Conservation (phyloP, 805 yeast species). For the Myxozyma udenii region DNA sequence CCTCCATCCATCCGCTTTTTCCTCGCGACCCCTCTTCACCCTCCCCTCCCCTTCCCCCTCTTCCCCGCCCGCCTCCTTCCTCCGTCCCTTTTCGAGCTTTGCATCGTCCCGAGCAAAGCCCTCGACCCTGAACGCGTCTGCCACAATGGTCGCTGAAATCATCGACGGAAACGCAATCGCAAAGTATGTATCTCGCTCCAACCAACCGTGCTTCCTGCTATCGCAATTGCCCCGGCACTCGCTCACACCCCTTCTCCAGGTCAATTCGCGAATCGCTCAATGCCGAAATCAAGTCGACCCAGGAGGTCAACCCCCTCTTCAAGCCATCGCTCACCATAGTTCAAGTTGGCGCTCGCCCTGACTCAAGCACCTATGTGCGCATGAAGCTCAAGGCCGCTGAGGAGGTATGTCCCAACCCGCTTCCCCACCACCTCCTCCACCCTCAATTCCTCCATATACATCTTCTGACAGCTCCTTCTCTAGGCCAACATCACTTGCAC, state of each 20-base stretch:
- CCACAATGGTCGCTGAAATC: slow-evolving; percentile 37
- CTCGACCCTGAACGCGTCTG: not conserved
- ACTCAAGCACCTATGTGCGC: slow-evolving; percentile 84
- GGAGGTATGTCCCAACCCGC: slow-evolving; percentile 40
- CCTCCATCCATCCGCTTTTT: too few species aligned
- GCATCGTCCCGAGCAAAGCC: not conserved
- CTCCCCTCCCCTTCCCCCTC: too few species aligned
- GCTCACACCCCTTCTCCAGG: slow-evolving; percentile 5
- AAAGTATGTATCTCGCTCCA: slow-evolving; percentile 35
- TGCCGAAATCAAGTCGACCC: slow-evolving; percentile 48
- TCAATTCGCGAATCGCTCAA: slow-evolving; percentile 52
- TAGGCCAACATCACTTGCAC: slow-evolving; percentile 67
- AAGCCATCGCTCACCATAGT: slow-evolving; percentile 75
- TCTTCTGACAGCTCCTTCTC: not conserved
- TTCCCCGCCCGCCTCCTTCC: not conserved
- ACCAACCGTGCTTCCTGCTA: not conserved
- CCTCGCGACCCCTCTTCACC: too few species aligned
- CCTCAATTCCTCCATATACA: not conserved
- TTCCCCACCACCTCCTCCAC: not conserved
- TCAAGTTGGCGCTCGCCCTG: slow-evolving; percentile 89
- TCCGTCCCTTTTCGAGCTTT: not conserved
- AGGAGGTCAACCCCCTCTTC: slow-evolving; percentile 49
- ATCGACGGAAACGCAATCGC: slow-evolving; percentile 66
- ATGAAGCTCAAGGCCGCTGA: slow-evolving; percentile 88
- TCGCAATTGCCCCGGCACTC: not conserved